Base-by-base conservation (phyloP, 2,329 filamentous ascomycete genomes). In the Sporothrix humicola region DNA sequence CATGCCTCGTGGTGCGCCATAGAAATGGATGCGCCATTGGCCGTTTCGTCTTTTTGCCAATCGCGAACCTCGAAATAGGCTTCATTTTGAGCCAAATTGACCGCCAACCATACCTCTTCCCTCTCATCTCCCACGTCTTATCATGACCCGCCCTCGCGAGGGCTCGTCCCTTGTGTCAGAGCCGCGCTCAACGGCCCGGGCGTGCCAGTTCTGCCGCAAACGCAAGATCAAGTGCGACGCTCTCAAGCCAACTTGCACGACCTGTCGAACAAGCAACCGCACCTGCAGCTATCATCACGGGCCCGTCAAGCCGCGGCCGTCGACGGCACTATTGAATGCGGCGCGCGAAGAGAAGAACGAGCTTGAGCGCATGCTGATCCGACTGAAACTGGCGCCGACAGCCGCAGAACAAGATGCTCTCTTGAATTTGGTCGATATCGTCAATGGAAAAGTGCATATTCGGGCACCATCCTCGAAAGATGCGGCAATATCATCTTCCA, bases 181-280 rank as follows among this genome's bases (percentile, higher is more conserved):
- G 23, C 70, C 72, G 15, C 66, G 66, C 12, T 71, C 72, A 23
- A 68, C 69, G 37, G 73, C 73, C 5, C 52, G 73, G 15, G 70
- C 73, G 3, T 74, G 73, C 52, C 73, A 74, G 69, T 74, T 71
- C 46, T 74, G 73, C 54, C 69, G 73, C 31, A 65, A 59, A n/a
- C 59, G 73, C n/a, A 74, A 74, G 42, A 74, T 74, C 69, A 58
- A 61, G 52, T 74, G 73, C 73, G 73, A 74, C 46, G 63, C 69
- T 9, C 26, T 63, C 31, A 74, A 74, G 63, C 73, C 73, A 15
- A 44, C 52, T 1, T 74, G 73, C 63, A 69, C 69, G n/a, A 74
- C 73, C 7, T 74, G 73, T 63, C 63, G 52, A 6, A 13, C 31
- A 5, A 72, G 73, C 61, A 72, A 74, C 61, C 73, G 69, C 59